Percentiles rank a stretch among this genome's conserved stretches.
Conservation (phyloP, 306 rosid species). For the Urtica urens region DNA sequence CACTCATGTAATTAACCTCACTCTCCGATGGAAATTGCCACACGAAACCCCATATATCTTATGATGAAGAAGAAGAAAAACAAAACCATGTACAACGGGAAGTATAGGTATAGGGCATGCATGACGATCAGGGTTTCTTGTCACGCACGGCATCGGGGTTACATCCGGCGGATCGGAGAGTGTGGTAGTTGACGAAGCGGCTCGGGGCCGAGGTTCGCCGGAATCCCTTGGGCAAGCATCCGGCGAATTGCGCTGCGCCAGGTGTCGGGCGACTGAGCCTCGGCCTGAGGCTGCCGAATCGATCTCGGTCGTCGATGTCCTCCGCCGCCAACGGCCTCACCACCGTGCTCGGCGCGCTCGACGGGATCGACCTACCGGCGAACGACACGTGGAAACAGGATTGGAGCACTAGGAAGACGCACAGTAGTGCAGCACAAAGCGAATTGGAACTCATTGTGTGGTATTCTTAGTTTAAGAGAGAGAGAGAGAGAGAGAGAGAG, state of each 20-base stretch:
- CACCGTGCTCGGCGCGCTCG: conserved; percentile 72
- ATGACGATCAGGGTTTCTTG: conserved; percentile 30
- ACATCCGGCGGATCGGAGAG: conserved; percentile 35
- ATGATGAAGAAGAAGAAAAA: too few relatives aligned
- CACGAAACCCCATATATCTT: background rate
- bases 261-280: conserved; percentile 11
- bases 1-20: background rate
- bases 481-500: too few relatives aligned
- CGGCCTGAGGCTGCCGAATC: conserved; percentile 34
- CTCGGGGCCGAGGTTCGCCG: conserved; percentile 67
- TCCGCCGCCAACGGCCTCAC: conserved; percentile 50
- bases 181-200: conserved; percentile 49
- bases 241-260: conserved; percentile 21
- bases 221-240: conserved; percentile 62
- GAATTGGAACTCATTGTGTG: conserved; percentile 30
- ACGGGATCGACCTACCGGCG: conserved; percentile 56
- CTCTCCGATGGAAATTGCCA: background rate
- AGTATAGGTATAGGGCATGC: background rate
- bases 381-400: conserved; percentile 16
- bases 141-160: conserved; percentile 16
- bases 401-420: conserved; percentile 22
- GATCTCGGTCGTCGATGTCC: conserved; percentile 28
- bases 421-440: conserved; percentile 21
- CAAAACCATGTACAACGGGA: background rate
- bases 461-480: too few relatives aligned